Conservation (phyloP, 2,329 filamentous ascomycete species). For the Macrophomina tecta region DNA sequence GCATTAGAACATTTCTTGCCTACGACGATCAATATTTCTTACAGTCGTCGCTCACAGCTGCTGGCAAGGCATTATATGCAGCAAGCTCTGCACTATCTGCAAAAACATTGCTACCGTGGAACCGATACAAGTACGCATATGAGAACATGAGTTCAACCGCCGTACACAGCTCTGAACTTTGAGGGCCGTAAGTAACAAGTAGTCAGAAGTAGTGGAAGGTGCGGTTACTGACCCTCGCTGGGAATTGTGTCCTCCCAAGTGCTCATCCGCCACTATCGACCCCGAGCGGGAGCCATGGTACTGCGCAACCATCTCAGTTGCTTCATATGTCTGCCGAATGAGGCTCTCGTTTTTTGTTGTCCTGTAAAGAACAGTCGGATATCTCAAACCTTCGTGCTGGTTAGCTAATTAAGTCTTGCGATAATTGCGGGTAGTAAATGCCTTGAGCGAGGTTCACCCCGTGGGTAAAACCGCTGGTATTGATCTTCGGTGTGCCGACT, state of each 20-base stretch:
- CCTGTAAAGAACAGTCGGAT: slow-evolving; percentile 50
- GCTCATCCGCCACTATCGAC: slow-evolving; percentile 52
- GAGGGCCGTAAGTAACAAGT: no score
- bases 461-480: slow-evolving; percentile 42
- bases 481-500: not conserved
- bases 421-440: slow-evolving; percentile 25
- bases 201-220: no score
- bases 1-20: no score
- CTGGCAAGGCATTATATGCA: slow-evolving; percentile 59
- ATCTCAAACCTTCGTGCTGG: slow-evolving; percentile 33
- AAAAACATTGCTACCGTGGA: slow-evolving; percentile 43
- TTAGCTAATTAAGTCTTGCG: not conserved
- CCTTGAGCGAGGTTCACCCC: slow-evolving; percentile 55
- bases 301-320: slow-evolving; percentile 45
- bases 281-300: slow-evolving; percentile 52
- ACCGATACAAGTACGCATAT: slow-evolving; percentile 43
- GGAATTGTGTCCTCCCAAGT: slow-evolving; percentile 47
- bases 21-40: no score
- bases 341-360: no score
- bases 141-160: slow-evolving; percentile 46
- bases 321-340: slow-evolving; percentile 39
- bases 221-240: slow-evolving; percentile 38
- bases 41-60: slow-evolving; percentile 52
- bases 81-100: slow-evolving; percentile 55
- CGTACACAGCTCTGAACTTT: slow-evolving; percentile 40